phyloP scores from a whole-genome alignment of 202 grass and related monocot species.

The Elaeis oleifera region DNA sequence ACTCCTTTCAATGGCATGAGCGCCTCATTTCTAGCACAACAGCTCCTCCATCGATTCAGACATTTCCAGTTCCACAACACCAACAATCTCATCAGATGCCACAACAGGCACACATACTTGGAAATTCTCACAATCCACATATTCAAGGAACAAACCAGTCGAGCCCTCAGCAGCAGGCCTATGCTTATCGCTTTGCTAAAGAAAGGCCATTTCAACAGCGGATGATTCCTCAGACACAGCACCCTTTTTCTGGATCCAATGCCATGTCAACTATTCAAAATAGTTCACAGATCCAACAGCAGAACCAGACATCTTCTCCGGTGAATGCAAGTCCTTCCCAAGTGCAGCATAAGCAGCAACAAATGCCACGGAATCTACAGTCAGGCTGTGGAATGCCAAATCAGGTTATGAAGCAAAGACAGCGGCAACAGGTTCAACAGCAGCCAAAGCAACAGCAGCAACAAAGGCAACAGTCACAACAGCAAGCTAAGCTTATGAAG shows the following conservation, averaged over 20 bases:
- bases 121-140: conserved; percentile 48
- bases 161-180: conserved; percentile 59
- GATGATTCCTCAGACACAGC: conserved; percentile 22
- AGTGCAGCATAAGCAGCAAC: conserved; percentile 47
- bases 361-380: conserved; percentile 31
- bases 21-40: conserved; percentile 43
- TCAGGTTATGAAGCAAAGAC: conserved; percentile 37
- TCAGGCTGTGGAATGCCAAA: conserved; percentile 35
- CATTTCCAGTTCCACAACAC: conserved; percentile 61
- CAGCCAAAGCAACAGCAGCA: conserved; percentile 46
- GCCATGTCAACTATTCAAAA: conserved; percentile 16
- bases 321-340: conserved; percentile 26
- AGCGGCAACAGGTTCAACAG: conserved; percentile 48
- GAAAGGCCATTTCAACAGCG: conserved; percentile 41
- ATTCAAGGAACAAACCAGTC: conserved; percentile 54
- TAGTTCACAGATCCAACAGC: conserved; percentile 54
- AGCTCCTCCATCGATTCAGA: conserved; percentile 61
- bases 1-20: conserved; percentile 49
- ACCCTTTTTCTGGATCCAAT: conserved; percentile 38
- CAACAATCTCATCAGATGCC: conserved; percentile 54
- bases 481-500: conserved; percentile 82
- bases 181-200: conserved; percentile 59
- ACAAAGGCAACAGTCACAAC: conserved; percentile 58
- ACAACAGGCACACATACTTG: conserved; percentile 63
- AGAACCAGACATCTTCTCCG: conserved; percentile 31